Conservation (phyloP, 768 basidiomycete genomes). For the Crepidotus variabilis region DNA sequence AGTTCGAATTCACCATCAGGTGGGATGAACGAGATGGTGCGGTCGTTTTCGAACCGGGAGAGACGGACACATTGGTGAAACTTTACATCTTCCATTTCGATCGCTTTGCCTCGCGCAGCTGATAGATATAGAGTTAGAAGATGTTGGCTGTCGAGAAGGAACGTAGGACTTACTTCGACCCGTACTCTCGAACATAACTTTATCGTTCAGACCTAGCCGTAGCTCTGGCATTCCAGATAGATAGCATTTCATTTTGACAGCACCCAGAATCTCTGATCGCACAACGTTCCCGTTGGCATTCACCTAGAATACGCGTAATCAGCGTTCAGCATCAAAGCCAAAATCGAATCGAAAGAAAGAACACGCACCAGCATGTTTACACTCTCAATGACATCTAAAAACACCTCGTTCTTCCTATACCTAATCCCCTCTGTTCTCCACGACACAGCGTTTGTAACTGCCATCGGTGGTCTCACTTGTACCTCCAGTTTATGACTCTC, state of each 20-base stretch:
- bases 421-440: slow-evolving; percentile 98
- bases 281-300: slow-evolving; percentile 97
- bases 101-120: slow-evolving; percentile 92
- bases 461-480: slow-evolving; percentile 89
- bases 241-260: slow-evolving; percentile 99
- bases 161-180: slow-evolving; percentile 71
- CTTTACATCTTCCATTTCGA: slow-evolving; percentile 99
- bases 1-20: slow-evolving; percentile 99
- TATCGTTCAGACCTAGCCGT: slow-evolving; percentile 93
- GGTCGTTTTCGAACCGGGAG: slow-evolving; percentile 96
- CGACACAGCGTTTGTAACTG: slow-evolving; percentile 97
- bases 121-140: not conserved
- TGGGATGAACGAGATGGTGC: slow-evolving; percentile 98
- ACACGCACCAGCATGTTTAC: slow-evolving; percentile 86
- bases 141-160: not conserved
- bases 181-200: slow-evolving; percentile 99
- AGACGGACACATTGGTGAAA: slow-evolving; percentile 99
- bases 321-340: not conserved
- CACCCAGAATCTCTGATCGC: slow-evolving; percentile 95
- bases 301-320: slow-evolving; percentile 48
- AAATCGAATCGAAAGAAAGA: not conserved
- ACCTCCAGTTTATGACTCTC: slow-evolving; percentile 97
- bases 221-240: slow-evolving; percentile 99
- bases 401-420: slow-evolving; percentile 99
- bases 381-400: slow-evolving; percentile 96